Conservation (phyloP, 2,329 filamentous ascomycete species). For the Aspergillus sojae region DNA sequence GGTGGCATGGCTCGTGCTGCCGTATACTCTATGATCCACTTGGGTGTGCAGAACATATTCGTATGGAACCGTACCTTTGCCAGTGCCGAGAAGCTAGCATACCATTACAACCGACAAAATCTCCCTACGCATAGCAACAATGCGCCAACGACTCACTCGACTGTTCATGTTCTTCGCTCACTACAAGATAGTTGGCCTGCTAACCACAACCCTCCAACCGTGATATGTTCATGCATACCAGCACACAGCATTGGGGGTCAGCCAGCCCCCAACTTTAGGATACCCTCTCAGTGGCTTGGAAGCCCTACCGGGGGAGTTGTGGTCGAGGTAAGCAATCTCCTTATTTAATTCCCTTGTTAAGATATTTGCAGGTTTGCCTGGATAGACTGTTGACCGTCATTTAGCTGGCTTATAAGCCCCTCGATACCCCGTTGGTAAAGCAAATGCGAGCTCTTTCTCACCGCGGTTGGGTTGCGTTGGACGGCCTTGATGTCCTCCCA, state of each 20-base stretch:
- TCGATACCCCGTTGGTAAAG: slow-evolving; percentile 40
- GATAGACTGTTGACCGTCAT: neutral
- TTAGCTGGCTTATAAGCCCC: slow-evolving; percentile 44
- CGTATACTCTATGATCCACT: slow-evolving; percentile 43
- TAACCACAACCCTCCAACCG: slow-evolving; percentile 39
- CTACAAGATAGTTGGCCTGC: slow-evolving; percentile 36
- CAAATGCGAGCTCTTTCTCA: slow-evolving; percentile 40
- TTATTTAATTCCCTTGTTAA: neutral
- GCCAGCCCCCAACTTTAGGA: slow-evolving; percentile 37
- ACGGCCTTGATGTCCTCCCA: slow-evolving; percentile 43
- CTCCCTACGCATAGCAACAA: slow-evolving; percentile 22
- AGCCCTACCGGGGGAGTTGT: slow-evolving; percentile 45
- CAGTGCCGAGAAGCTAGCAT: slow-evolving; percentile 38
- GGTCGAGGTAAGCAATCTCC: slow-evolving; percentile 37
- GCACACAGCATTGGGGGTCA: slow-evolving; percentile 40
- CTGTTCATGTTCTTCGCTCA: slow-evolving; percentile 32
- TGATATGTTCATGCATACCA: slow-evolving; percentile 42
- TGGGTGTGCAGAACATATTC: slow-evolving; percentile 43
- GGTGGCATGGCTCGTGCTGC: slow-evolving; percentile 52
- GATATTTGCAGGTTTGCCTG: neutral
- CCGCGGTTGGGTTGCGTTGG: slow-evolving; percentile 43
- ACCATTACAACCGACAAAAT: slow-evolving; percentile 41
- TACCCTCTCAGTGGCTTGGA: slow-evolving; percentile 41
- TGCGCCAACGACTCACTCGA: slow-evolving; percentile 22
- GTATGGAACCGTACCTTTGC: slow-evolving; percentile 41